Evolutionary conservation across 805 yeast species (phyloP).

Genomic region (Wickerhamiella shivajii): DNA sequence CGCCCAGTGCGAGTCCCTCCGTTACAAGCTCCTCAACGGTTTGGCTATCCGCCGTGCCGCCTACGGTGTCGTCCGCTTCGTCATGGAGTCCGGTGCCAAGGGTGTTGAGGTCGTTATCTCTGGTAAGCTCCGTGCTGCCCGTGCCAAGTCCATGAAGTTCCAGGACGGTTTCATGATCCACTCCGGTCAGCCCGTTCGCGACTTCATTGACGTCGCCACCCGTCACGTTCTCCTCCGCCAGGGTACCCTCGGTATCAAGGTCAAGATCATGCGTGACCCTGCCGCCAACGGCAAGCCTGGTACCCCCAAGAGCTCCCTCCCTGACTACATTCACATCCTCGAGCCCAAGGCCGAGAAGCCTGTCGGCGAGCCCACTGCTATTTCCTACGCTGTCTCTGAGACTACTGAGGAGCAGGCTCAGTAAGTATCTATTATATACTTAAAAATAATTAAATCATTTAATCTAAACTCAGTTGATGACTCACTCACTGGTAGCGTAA

Average conservation of each 20-base stretch:
- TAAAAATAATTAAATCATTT: too few relatives aligned
- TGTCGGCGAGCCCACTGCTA: constrained; percentile 56
- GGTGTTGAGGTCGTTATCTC: constrained; percentile 99
- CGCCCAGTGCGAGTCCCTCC: constrained; percentile 98
- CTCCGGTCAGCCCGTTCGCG: constrained; percentile 99
- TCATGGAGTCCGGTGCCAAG: constrained; percentile 99
- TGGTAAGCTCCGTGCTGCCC: constrained; percentile 99
- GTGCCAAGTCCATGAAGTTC: constrained; percentile 99
- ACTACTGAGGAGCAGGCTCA: constrained; percentile 10
- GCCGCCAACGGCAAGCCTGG: constrained; percentile 29
- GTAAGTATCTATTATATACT: constrained; percentile 1
- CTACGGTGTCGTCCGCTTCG: constrained; percentile 99
- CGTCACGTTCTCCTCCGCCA: constrained; percentile 99
- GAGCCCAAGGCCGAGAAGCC: constrained; percentile 83
- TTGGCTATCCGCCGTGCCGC: constrained; percentile 99
- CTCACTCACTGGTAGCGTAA: too few relatives aligned
- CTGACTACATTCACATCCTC: constrained; percentile 83
- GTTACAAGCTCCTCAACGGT: constrained; percentile 96
- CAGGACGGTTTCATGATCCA: constrained; percentile 99
- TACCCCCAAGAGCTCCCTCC: constrained; percentile 44
- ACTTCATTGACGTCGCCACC: constrained; percentile 96
- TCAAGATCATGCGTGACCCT: constrained; percentile 99
- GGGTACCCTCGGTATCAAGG: constrained; percentile 99
- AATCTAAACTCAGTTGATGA: neutral
- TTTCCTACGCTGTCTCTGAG: constrained; percentile 37